phyloP scores from a whole-genome alignment of 352 stramenopile species.

The Pythium periplocum region DNA sequence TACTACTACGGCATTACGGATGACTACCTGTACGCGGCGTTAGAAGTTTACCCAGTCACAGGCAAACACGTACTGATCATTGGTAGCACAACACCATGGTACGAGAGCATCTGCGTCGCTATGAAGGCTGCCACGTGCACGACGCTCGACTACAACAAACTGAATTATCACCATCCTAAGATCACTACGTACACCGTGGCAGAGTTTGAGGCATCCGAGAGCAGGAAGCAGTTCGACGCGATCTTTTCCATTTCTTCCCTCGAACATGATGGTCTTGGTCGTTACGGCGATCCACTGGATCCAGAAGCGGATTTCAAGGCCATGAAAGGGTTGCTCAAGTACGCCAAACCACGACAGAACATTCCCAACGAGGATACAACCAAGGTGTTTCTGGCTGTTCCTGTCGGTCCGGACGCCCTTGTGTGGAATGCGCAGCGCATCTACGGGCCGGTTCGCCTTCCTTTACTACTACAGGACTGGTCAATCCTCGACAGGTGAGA shows the following conservation, averaged over 20 bases:
- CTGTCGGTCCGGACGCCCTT: slow-evolving; percentile 39
- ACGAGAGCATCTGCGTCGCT: slow-evolving; percentile 31
- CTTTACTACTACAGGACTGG: slow-evolving; percentile 41
- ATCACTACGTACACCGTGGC: slow-evolving; percentile 27
- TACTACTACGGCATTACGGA: slow-evolving; percentile 28
- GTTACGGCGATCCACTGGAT: slow-evolving; percentile 61
- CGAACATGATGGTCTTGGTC: slow-evolving; percentile 67
- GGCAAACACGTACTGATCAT: slow-evolving; percentile 34
- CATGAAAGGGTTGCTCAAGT: slow-evolving; percentile 30
- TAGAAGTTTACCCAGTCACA: slow-evolving; percentile 23
- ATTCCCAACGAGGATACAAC: slow-evolving; percentile 1
- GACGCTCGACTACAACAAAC: slow-evolving; percentile 28
- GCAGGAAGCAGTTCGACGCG: slow-evolving; percentile 22
- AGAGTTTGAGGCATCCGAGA: slow-evolving; percentile 20
- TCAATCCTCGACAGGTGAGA: slow-evolving; percentile 21
- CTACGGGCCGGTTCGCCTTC: slow-evolving; percentile 43
- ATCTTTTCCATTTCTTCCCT: slow-evolving; percentile 37
- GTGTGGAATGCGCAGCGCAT: slow-evolving; percentile 55
- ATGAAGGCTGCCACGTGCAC: slow-evolving; percentile 28
- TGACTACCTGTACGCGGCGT: slow-evolving; percentile 16
- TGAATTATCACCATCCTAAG: slow-evolving; percentile 28
- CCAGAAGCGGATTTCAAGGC: slow-evolving; percentile 46
- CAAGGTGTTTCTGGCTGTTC: slow-evolving; percentile 35
- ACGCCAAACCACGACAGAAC: slow-evolving; percentile 10
- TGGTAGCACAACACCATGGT: slow-evolving; percentile 32